Percentiles rank a stretch among this genome's conserved stretches.
Evolutionary conservation across 2,329 filamentous ascomycete species (phyloP).

Genomic region (Coniella vitis): DNA sequence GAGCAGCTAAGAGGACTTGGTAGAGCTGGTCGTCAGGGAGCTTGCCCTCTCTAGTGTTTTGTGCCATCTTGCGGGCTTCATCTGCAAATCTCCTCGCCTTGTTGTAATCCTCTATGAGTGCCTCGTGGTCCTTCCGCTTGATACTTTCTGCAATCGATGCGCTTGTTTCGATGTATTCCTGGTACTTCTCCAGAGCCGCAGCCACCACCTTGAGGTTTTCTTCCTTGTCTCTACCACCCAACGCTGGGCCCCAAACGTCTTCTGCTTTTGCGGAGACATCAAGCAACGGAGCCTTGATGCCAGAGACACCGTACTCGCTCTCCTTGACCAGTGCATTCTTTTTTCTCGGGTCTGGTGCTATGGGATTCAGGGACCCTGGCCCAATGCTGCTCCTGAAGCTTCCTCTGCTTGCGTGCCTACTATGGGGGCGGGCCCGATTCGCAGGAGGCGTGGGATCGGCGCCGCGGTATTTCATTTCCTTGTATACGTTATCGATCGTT

Average conservation of each 20-base stretch:
- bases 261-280: slow-evolving; percentile 92
- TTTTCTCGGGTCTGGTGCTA: slow-evolving; percentile 52
- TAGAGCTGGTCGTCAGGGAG: slow-evolving; percentile 76
- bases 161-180: slow-evolving; percentile 75
- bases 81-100: slow-evolving; percentile 77
- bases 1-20: slow-evolving; percentile 77
- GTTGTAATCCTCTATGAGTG: slow-evolving; percentile 77
- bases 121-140: slow-evolving; percentile 84
- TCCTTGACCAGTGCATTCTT: slow-evolving; percentile 92
- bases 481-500: slow-evolving; percentile 98
- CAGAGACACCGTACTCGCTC: slow-evolving; percentile 81
- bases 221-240: slow-evolving; percentile 87
- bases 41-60: slow-evolving; percentile 40
- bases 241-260: slow-evolving; percentile 92
- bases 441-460: slow-evolving; percentile 41
- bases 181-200: slow-evolving; percentile 69
- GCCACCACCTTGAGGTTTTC: slow-evolving; percentile 75
- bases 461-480: slow-evolving; percentile 81
- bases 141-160: slow-evolving; percentile 74
- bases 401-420: slow-evolving; percentile 60
- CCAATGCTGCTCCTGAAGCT: slow-evolving; percentile 50
- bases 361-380: slow-evolving; percentile 29
- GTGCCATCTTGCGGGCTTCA: slow-evolving; percentile 65
- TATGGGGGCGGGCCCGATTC: slow-evolving; percentile 42
- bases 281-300: slow-evolving; percentile 80